Evolutionary conservation across 331 rosid genomes (phyloP).

Genomic region (Acacia concinna): DNA sequence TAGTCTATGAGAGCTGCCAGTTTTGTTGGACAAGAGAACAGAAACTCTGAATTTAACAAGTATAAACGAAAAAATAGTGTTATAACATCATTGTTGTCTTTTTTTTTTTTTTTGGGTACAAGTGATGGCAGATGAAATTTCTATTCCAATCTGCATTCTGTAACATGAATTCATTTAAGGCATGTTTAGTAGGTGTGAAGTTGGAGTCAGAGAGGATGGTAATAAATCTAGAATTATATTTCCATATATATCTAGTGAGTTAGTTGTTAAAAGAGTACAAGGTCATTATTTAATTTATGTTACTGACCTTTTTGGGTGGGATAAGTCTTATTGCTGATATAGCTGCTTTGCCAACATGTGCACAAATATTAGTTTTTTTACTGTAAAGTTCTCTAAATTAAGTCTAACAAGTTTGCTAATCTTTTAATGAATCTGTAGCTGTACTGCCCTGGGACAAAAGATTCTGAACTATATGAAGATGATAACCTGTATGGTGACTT

Average conservation of each 20-base stretch:
- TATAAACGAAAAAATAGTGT: neutral
- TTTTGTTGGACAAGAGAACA: neutral
- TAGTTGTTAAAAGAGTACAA: neutral
- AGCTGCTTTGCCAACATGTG: neutral
- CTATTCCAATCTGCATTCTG: neutral
- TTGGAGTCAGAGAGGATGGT: neutral
- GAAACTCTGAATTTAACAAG: neutral
- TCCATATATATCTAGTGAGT: neutral
- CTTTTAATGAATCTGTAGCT: slow-evolving; percentile 53
- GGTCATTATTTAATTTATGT: neutral
- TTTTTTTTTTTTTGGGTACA: neutral
- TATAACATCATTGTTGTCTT: neutral
- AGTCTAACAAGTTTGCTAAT: slow-evolving; percentile 33
- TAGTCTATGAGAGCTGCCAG: neutral
- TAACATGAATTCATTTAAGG: neutral
- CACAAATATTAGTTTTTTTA: slow-evolving; percentile 13
- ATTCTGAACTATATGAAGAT: slow-evolving; percentile 49
- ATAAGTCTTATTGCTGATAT: neutral
- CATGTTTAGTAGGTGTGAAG: neutral
- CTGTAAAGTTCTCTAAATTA: neutral
- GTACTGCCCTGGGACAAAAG: slow-evolving; percentile 48
- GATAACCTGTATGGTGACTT: slow-evolving; percentile 56
- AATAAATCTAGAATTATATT: neutral
- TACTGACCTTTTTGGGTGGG: neutral
- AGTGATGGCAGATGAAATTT: slow-evolving; percentile 18